Conservation (phyloP, 2,329 filamentous ascomycete genomes). For the Clonostachys chloroleuca region DNA sequence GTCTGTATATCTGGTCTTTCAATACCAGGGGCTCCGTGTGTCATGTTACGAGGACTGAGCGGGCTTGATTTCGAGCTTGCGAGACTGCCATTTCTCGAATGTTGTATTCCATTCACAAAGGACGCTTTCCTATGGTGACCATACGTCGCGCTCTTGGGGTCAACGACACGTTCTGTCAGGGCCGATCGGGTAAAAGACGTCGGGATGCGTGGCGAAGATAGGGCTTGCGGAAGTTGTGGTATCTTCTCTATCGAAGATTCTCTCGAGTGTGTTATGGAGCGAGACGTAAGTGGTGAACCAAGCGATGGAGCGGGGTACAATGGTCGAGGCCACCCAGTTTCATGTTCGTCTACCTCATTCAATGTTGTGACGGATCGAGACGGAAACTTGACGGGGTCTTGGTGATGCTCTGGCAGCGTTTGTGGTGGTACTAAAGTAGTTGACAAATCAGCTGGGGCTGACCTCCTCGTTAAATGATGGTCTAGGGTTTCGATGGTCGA, state of each 20-base stretch:
- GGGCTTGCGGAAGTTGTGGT: constrained; percentile 17
- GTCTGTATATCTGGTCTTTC: constrained; percentile 48
- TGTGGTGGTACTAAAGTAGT: constrained; percentile 48
- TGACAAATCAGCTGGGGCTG: too few relatives aligned
- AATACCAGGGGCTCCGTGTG: constrained; percentile 56
- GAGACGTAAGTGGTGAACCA: constrained; percentile 26
- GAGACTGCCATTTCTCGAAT: constrained; percentile 84
- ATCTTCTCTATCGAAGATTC: constrained; percentile 56
- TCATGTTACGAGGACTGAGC: constrained; percentile 81
- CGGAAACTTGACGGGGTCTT: constrained; percentile 48
- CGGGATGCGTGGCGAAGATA: constrained; percentile 33
- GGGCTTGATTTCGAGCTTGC: constrained; percentile 78
- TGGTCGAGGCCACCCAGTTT: background rate
- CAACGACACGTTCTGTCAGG: constrained; percentile 47
- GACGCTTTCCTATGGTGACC: constrained; percentile 95
- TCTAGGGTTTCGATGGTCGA: too few relatives aligned
- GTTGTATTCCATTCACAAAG: constrained; percentile 94
- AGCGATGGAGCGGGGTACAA: constrained; percentile 38
- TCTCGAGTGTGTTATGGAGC: constrained; percentile 46
- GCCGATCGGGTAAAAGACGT: constrained; percentile 34
- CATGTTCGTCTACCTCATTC: constrained; percentile 47
- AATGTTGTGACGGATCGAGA: constrained; percentile 44
- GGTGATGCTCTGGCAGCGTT: constrained; percentile 50
- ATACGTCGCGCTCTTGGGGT: constrained; percentile 55
- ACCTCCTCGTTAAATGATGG: too few relatives aligned